These are phyloP conservation scores for Rhexocercosporidium sp. DNA, from an alignment of 2,329 filamentous ascomycete species.

Conservation along the genomic window DNA sequence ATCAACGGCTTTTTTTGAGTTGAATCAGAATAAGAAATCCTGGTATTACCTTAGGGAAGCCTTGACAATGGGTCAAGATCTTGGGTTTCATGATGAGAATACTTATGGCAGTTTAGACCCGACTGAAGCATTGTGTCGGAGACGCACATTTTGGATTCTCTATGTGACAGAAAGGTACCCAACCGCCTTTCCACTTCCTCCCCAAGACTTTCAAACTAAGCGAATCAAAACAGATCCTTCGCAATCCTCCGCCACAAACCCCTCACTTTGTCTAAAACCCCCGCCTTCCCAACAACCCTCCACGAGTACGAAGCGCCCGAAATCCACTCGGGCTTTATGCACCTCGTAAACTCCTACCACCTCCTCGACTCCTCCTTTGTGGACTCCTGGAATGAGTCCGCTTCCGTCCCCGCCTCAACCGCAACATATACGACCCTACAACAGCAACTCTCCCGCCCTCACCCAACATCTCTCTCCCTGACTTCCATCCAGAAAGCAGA, in stretches of 20 bases:
- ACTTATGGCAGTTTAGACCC: slow-evolving; percentile 55
- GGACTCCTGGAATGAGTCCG: slow-evolving; percentile 66
- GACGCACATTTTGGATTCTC: slow-evolving; percentile 65
- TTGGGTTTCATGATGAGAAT: slow-evolving; percentile 63
- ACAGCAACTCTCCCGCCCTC: slow-evolving; percentile 53
- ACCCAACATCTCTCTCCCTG: slow-evolving; percentile 35
- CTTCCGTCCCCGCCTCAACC: slow-evolving; percentile 46
- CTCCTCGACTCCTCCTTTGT: slow-evolving; percentile 69
- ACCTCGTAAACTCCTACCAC: slow-evolving; percentile 64
- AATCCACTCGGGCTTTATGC: slow-evolving; percentile 62
- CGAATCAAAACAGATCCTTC: slow-evolving; percentile 56
- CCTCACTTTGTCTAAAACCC: slow-evolving; percentile 64
- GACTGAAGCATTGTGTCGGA: slow-evolving; percentile 57
- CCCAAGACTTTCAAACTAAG: neutral
- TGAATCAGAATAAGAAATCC: slow-evolving; percentile 62
- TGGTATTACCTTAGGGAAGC: slow-evolving; percentile 68
- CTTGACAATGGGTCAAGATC: slow-evolving; percentile 62
- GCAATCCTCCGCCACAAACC: slow-evolving; percentile 68
- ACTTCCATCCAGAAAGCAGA: slow-evolving; percentile 73
- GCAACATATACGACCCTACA: slow-evolving; percentile 54
- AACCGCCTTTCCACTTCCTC: neutral
- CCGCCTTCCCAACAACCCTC: slow-evolving; percentile 57
- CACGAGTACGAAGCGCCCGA: slow-evolving; percentile 57
- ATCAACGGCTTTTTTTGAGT: slow-evolving; percentile 64
- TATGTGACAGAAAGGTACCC: slow-evolving; percentile 64